Evolutionary conservation across 352 stramenopile species (phyloP), one percentile per base, ranked within the genome.

Genomic region (Pythium dissotocum): DNA sequence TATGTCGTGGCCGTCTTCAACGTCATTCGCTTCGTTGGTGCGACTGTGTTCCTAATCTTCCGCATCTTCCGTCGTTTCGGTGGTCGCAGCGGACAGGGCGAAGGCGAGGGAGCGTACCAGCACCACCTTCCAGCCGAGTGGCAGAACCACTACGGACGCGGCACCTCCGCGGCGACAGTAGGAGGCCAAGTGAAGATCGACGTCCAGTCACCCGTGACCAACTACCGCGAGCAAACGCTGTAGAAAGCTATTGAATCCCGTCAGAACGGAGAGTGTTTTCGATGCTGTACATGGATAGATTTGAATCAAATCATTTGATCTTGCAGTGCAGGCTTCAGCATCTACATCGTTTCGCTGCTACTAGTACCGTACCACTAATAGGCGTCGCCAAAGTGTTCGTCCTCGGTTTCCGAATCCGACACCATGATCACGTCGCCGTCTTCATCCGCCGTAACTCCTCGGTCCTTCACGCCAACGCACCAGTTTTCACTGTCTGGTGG

Each of bases 1-100:
- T 83, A 83, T 58, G 67, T 80, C 4, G 76, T 82, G 30, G 73
- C 68, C 9, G 69, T 80, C 18, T 83, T 82, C 73, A 86, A 83
- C 70, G 55, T 80, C 54, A 72, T 68, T 21, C 73, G 76, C 12
- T 83, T 83, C 56, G n/a, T 80, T 0, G 76, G 78, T 2, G 58
- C 74, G 6, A 65, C 51, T 4, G 52, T 80, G 7, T 85, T 81
- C 58, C 48, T 85, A 21, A 42, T 77, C 51, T 77, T 82, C 30
- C 73, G 75, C 52, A 77, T 77, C 38, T 62, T 55, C n/a, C 72
- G 75, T 13, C 63, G 75, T n/a, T 58, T 76, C 9, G 57, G 70
- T 61, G 59, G 65, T 10, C 52, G 14, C 52, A 49, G 59, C 16
- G 24, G 28, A 6, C 2, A 26, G 33, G 24, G 56, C 30, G 24